Percentiles rank a stretch among this genome's conserved stretches.
Conservation (phyloP, 257 asterid species). For the Vinca minor region DNA sequence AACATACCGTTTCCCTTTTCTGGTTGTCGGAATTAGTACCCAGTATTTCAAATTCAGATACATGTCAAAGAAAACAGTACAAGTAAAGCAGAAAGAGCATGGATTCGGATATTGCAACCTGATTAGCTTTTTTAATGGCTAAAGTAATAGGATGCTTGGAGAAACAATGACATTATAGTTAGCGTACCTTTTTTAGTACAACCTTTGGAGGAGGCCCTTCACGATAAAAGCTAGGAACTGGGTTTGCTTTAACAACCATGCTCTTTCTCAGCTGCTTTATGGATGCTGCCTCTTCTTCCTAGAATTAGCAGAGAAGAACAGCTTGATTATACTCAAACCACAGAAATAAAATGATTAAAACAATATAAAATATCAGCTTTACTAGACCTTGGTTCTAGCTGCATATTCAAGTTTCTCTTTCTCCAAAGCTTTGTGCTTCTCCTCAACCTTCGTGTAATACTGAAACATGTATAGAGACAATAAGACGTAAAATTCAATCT, state of each 20-base stretch:
- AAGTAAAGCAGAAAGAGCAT: background rate
- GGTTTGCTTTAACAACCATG: conserved; percentile 77
- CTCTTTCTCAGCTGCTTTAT: conserved; percentile 73
- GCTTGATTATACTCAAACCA: background rate
- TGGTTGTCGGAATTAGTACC: background rate
- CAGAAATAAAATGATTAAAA: background rate
- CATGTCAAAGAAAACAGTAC: background rate
- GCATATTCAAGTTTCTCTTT: conserved; percentile 61
- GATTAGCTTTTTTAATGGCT: too few species aligned
- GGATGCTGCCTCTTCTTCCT: conserved; percentile 79
- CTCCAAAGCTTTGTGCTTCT: conserved; percentile 82
- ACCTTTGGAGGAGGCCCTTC: conserved; percentile 85
- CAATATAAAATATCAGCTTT: background rate
- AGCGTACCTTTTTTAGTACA: conserved; percentile 89
- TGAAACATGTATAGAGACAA: conserved; percentile 15
- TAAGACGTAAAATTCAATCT: conserved; percentile 1
- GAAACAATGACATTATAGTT: too few species aligned
- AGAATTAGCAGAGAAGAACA: conserved; percentile 22
- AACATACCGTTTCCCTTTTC: background rate
- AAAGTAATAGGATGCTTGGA: too few species aligned
- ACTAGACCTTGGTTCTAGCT: conserved; percentile 59
- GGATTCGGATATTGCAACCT: background rate
- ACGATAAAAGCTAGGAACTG: conserved; percentile 77
- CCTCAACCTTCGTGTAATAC: conserved; percentile 72
- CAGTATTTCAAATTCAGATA: background rate